Evolutionary conservation across 352 stramenopile genomes (phyloP).

Genomic region (Phytophthora fragariae): DNA sequence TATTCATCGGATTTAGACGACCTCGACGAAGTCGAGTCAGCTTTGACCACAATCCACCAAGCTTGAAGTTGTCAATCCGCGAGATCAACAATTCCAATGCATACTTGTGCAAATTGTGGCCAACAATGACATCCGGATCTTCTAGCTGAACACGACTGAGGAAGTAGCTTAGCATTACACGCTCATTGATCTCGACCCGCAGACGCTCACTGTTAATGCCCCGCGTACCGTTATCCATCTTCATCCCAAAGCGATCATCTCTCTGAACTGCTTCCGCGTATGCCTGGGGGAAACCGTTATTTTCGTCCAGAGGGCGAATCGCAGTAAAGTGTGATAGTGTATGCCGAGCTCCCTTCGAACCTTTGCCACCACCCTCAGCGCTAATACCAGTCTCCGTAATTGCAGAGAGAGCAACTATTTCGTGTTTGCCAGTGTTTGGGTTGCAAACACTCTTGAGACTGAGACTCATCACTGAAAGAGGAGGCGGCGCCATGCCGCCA

Average conservation of each 20-base stretch:
- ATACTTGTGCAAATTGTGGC: slow-evolving; percentile 99
- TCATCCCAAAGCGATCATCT: slow-evolving; percentile 73
- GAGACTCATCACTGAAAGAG: slow-evolving; percentile 96
- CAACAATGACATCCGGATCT: slow-evolving; percentile 99
- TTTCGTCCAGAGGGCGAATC: slow-evolving; percentile 79
- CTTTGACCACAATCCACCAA: slow-evolving; percentile 86
- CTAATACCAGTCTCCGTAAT: slow-evolving; percentile 84
- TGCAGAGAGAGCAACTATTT: slow-evolving; percentile 92
- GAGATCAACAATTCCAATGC: slow-evolving; percentile 98
- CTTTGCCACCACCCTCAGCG: slow-evolving; percentile 58
- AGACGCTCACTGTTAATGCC: slow-evolving; percentile 63
- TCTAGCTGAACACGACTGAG: slow-evolving; percentile 93
- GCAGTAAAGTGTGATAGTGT: slow-evolving; percentile 82
- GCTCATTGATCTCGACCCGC: slow-evolving; percentile 83
- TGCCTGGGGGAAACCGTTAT: slow-evolving; percentile 62
- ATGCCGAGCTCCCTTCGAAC: slow-evolving; percentile 43
- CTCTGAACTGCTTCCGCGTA: slow-evolving; percentile 60
- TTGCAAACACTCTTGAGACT: slow-evolving; percentile 99
- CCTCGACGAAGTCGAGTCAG: slow-evolving; percentile 83
- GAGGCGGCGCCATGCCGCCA: slow-evolving; percentile 78
- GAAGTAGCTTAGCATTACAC: slow-evolving; percentile 88
- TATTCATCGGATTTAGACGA: slow-evolving; percentile 77
- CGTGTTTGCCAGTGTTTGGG: slow-evolving; percentile 95
- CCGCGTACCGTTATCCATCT: slow-evolving; percentile 39
- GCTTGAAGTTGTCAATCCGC: slow-evolving; percentile 93